Evolutionary conservation across 2,329 filamentous ascomycete genomes (phyloP), one percentile per base, ranked within the genome.

Genomic region (Penicillium sumatraense): DNA sequence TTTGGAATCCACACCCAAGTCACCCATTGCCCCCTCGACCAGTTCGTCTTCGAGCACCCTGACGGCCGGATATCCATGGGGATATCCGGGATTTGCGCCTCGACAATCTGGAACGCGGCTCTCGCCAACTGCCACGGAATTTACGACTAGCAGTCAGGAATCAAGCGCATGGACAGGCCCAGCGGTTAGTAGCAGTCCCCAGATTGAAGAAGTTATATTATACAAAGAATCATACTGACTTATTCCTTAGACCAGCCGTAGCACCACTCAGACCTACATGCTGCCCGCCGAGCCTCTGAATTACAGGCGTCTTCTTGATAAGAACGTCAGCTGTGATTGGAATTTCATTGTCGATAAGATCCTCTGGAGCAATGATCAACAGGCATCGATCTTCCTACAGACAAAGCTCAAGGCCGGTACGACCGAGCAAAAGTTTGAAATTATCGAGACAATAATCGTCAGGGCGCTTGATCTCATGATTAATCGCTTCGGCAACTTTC

Each of bases 341-440:
- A 96, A 95, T 78, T 97, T 96, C 73, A 97, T 99, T 66, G 95
- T 99, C 52, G 93, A 99, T 80, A 98, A 98, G 81, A 99, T 99
- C 71, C 93, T 99, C 63, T 96, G 91, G 84, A 97, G 93, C 79
- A 98, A 99, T 74, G 95, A 99, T 71, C 95, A 99, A 75, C 95
- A 99, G 76, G 95, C 96, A 9, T 99, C 95, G 2, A 98, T 99
- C 68, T 99, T 99, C 77, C 81, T 99, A 41, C 95, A 99, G 74
- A 95, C 99, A 78, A 99, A 99, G 80, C 89, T 99, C 65, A 99
- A 99, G 79, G 90, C 97, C 59, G 93, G 93, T 56, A 97, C 93
- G 3, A 83, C 88, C 0, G 93, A 98, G 69, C 95, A 98, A 74
- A 99, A 98, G 76, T 96, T 91, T 68, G 93, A 96, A 63, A 98